A percentile compares a stretch with the other conserved stretches of the same genome.
These are phyloP conservation scores for Murraya paniculata DNA, from an alignment of 345 rosid species.

Conservation along the genomic window DNA sequence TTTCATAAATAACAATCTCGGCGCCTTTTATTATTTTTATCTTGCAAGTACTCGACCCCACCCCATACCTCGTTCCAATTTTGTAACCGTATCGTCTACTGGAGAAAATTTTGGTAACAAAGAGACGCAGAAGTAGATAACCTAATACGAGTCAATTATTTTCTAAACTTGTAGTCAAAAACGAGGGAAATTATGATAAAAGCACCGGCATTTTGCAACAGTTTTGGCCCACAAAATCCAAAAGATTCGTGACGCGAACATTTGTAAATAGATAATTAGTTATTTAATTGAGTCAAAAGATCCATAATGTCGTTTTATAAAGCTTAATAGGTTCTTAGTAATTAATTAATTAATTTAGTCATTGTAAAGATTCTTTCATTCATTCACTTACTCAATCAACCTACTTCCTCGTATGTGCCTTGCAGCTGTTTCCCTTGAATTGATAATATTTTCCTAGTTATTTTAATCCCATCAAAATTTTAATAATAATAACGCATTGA, in stretches of 20 bases:
- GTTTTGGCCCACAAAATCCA: slow-evolving; percentile 3
- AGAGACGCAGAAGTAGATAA: background rate
- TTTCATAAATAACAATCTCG: too few species aligned
- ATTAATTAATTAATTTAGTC: background rate
- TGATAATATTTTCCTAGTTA: background rate
- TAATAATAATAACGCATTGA: background rate
- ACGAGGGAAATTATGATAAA: background rate
- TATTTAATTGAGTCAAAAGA: background rate
- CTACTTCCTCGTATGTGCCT: background rate
- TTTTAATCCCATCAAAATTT: background rate
- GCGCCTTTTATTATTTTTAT: too few species aligned
- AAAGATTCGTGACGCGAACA: background rate
- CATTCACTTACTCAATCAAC: background rate
- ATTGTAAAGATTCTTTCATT: background rate
- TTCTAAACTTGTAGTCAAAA: background rate
- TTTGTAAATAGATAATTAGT: background rate
- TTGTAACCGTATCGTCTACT: background rate
- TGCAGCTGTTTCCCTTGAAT: background rate
- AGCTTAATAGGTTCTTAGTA: background rate
- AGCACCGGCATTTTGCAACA: slow-evolving; percentile 3
- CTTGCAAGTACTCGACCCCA: too few species aligned
- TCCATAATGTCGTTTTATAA: background rate
- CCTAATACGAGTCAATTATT: background rate
- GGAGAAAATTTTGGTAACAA: background rate
- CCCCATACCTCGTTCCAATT: too few species aligned